Evolutionary conservation across 140 eudicot genomes (phyloP).

Genomic region (Anethum foeniculum): DNA sequence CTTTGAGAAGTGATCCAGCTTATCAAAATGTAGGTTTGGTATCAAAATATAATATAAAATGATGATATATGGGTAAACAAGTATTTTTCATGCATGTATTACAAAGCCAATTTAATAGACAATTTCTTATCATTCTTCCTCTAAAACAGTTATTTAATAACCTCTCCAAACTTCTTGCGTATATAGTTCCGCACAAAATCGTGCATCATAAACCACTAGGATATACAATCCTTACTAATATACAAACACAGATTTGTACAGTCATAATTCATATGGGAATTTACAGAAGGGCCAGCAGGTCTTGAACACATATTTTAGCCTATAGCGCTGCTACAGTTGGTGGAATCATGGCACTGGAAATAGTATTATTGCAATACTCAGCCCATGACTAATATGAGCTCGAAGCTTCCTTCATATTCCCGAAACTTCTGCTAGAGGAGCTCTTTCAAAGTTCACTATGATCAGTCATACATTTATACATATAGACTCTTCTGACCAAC

Average conservation of each 20-base stretch:
- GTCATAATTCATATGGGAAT: neutral
- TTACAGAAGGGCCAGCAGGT: neutral
- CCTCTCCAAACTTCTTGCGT: neutral
- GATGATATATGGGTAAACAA: neutral
- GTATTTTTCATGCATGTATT: neutral
- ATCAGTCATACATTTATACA: conserved; percentile 36
- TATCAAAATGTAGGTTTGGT: neutral
- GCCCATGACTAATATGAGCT: neutral
- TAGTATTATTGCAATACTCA: neutral
- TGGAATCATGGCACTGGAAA: neutral
- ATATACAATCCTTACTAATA: neutral
- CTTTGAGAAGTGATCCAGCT: neutral
- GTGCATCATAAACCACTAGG: neutral
- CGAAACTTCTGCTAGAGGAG: neutral
- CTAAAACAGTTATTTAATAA: neutral
- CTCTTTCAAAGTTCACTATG: neutral
- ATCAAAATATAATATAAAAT: neutral
- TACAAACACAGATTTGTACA: neutral
- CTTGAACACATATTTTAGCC: neutral
- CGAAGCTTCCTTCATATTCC: neutral
- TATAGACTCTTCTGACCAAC: conserved; percentile 47
- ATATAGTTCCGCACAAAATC: neutral
- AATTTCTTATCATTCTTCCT: neutral
- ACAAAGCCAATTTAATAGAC: neutral
- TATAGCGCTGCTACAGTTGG: neutral